These are phyloP conservation scores for Pichia sp. DNA, from an alignment of 1,139 yeast species.

Conservation along the genomic window DNA sequence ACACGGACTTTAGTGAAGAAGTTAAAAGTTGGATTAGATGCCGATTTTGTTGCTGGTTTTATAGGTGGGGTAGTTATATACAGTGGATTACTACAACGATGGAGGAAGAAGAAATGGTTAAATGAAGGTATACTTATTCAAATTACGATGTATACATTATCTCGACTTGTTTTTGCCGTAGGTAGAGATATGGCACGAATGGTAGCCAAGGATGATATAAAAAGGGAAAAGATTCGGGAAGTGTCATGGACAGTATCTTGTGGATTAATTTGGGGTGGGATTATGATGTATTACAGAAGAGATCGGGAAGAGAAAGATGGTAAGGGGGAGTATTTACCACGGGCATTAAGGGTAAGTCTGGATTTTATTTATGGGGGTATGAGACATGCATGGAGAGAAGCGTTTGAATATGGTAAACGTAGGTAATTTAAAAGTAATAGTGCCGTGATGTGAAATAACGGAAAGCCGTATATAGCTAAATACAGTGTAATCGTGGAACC, in stretches of 20 bases:
- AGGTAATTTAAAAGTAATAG: no score
- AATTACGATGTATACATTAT: constrained; percentile 53
- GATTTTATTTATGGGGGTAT: constrained; percentile 60
- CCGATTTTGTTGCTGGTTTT: constrained; percentile 54
- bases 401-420: constrained; percentile 23
- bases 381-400: constrained; percentile 24
- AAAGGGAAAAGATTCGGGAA: constrained; percentile 34
- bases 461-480: no score
- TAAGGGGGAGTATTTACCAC: constrained; percentile 37
- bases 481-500: no score
- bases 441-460: no score
- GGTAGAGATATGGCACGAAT: constrained; percentile 37
- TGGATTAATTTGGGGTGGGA: constrained; percentile 68
- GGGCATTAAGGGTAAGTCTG: constrained; percentile 65
- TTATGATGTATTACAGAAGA: constrained; percentile 65
- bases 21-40: not conserved
- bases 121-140: constrained; percentile 50
- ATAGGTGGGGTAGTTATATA: constrained; percentile 62
- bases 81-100: constrained; percentile 38
- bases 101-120: constrained; percentile 14
- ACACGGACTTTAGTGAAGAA: constrained; percentile 21
- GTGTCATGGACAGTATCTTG: constrained; percentile 61
- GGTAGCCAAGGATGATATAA: constrained; percentile 17
- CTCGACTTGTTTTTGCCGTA: constrained; percentile 48
- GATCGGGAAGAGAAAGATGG: constrained; percentile 24